These are phyloP conservation scores for Iberis pinnata DNA, from an alignment of 345 rosid species.

Conservation along the genomic window DNA sequence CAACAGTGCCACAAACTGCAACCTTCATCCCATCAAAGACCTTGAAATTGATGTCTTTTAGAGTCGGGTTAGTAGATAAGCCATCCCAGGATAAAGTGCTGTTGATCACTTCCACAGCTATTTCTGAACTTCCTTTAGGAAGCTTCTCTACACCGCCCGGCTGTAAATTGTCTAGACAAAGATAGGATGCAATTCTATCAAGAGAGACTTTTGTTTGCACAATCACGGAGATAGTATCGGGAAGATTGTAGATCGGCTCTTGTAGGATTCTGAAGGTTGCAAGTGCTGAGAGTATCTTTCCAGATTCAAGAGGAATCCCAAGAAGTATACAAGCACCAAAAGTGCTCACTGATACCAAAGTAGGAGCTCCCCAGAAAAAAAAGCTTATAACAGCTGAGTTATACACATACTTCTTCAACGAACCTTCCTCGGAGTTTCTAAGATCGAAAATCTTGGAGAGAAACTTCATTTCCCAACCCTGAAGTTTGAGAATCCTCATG, in stretches of 20 bases:
- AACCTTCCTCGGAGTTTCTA: conserved; percentile 43
- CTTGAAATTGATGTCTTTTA: conserved; percentile 47
- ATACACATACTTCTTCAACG: conserved; percentile 52
- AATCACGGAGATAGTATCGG: conserved; percentile 54
- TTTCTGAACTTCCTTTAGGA: conserved; percentile 39
- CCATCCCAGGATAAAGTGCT: conserved; percentile 59
- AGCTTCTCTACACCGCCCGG: conserved; percentile 41
- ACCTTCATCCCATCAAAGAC: conserved; percentile 54
- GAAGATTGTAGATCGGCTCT: conserved; percentile 52
- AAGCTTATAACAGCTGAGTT: conserved; percentile 42
- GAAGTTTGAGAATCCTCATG: conserved; percentile 76
- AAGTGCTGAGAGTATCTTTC: conserved; percentile 66
- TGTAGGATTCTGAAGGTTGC: conserved; percentile 66
- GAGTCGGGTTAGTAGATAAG: conserved; percentile 36
- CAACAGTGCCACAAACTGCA: conserved; percentile 75
- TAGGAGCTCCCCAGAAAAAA: conserved; percentile 64
- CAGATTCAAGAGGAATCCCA: conserved; percentile 56
- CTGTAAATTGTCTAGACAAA: conserved; percentile 48
- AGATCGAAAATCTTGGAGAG: conserved; percentile 49
- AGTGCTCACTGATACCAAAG: conserved; percentile 51
- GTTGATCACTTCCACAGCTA: conserved; percentile 40
- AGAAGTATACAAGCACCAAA: conserved; percentile 55
- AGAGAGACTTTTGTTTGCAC: conserved; percentile 67
- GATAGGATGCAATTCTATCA: conserved; percentile 56
- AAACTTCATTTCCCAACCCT: conserved; percentile 77